Conservation (phyloP, 75 land plant species). For the Pinus albicaulis region DNA sequence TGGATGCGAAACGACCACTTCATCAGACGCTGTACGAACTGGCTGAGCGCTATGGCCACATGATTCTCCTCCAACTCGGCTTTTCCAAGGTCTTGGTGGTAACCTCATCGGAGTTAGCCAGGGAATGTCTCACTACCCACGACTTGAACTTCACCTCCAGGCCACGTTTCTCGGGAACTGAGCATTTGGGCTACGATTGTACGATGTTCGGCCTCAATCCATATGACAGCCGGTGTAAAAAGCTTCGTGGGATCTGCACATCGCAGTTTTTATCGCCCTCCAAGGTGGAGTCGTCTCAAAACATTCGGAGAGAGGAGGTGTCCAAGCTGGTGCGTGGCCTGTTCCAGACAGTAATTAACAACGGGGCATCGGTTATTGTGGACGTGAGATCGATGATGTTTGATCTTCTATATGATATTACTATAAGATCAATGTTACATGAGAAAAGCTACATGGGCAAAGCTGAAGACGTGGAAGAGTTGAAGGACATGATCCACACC, state of each 20-base stretch:
- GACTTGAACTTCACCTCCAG: too few relatives aligned
- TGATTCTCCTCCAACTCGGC: conserved; percentile 9
- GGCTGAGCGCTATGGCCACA: background rate
- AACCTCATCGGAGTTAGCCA: background rate
- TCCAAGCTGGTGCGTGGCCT: background rate
- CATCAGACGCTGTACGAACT: background rate
- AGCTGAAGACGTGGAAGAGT: too few relatives aligned
- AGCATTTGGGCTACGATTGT: too few relatives aligned
- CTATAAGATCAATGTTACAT: too few relatives aligned
- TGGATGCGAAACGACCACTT: background rate
- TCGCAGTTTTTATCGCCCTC: background rate
- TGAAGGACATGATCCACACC: too few relatives aligned
- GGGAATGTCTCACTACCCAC: too few relatives aligned
- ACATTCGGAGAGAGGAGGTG: conserved; percentile 1
- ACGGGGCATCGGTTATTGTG: too few relatives aligned
- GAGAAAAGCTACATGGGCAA: too few relatives aligned
- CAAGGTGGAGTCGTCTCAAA: background rate
- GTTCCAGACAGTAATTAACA: too few relatives aligned
- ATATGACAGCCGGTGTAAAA: conserved; percentile 32
- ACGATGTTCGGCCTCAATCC: conserved; percentile 22
- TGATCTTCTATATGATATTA: too few relatives aligned
- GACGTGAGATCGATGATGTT: too few relatives aligned
- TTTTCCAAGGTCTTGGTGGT: conserved; percentile 17
- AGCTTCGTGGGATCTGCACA: conserved; percentile 24
- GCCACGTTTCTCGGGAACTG: too few relatives aligned